Evolutionary conservation across 805 yeast genomes (phyloP), one percentile per base, ranked within the genome.

Genomic region (Lachancea fermentati): DNA sequence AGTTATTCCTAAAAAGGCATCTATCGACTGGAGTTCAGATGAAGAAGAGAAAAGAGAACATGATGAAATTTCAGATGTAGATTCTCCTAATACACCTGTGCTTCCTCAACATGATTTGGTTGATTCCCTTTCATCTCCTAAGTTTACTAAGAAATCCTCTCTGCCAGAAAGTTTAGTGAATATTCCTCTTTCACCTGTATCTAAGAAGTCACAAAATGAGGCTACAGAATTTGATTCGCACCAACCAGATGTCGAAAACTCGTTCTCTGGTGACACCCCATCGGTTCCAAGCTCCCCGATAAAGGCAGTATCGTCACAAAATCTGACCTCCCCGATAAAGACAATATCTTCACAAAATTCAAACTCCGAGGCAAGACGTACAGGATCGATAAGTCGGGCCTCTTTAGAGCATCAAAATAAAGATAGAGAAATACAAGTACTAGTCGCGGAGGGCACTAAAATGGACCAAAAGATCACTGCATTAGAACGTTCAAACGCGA

Each of bases 11-110:
- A 75, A 82, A 19, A 86, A 84, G 58, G 85, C 96, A 0, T 78
- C 81, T 32, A 70, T 91, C 57, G 80, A 89, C 3, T 93, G 96
- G 88, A 82, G 91, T 12, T 82, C 88, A 39, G 95, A 83, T 49
- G 95, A 83, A 46, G 93, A 81, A 35, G 85, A 76, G 2, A 75
- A 69, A 1, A 22, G 7, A 11, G 26, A 22, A 7, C 9, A 22
- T 11, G 26, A 22, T 22, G 26, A 11, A 7, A 11, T 7, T 7
- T 7, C 26, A 7, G 11, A 11, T 7, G 26, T 7, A 22, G 26
- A 22, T 22, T 22, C 26, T 22, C 26, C 11, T 7, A 22, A 22
- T 11, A 11, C 26, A 7, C 11, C 26, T 7, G 11, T 22, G 26
- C 26, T 7, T 7, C 26, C 11, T 7, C 26, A 22, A 22, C 26